Conservation (phyloP, 1,139 yeast genomes). For the Kurtzmaniella natalensis region DNA sequence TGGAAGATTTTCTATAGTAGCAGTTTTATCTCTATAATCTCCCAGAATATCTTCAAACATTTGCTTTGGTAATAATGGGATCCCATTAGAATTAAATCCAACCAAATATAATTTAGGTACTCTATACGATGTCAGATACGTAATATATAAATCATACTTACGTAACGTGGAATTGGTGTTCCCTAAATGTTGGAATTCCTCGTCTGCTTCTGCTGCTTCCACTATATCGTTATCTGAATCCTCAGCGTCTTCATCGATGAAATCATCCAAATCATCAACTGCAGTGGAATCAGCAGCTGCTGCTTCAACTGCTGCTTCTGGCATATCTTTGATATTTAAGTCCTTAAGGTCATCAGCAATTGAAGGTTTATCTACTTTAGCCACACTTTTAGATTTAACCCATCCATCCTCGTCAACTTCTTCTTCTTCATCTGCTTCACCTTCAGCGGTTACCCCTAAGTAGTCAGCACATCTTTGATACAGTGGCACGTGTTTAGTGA, state of each 20-base stretch:
- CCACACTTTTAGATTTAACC: constrained; percentile 30
- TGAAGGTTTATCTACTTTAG: constrained; percentile 15
- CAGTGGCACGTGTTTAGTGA: constrained; percentile 88
- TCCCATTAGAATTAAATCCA: constrained; percentile 81
- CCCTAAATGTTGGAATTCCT: constrained; percentile 30
- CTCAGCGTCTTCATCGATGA: constrained; percentile 7
- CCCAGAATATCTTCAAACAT: constrained; percentile 94
- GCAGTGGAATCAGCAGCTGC: constrained; percentile 14
- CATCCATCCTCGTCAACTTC: constrained; percentile 47
- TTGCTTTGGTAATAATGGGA: constrained; percentile 79
- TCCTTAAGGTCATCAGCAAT: too few species aligned
- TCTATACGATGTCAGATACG: constrained; percentile 90
- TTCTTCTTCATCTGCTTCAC: constrained; percentile 30
- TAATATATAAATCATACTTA: constrained; percentile 81
- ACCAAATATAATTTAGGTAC: constrained; percentile 93
- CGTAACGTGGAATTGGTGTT: constrained; percentile 40
- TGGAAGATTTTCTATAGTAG: constrained; percentile 91
- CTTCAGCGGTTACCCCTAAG: constrained; percentile 32
- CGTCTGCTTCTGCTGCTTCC: constrained; percentile 24
- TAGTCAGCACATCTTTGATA: constrained; percentile 66
- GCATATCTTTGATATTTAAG: constrained; percentile 16
- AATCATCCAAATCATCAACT: constrained; percentile 9
- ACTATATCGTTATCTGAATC: constrained; percentile 32
- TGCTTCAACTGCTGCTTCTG: constrained; percentile 16
- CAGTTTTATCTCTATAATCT: constrained; percentile 93